Percentiles rank a stretch among this genome's conserved stretches.
Evolutionary conservation across 192 early-diverging fungal species (phyloP).

Genomic region (Linnemannia hyalina): DNA sequence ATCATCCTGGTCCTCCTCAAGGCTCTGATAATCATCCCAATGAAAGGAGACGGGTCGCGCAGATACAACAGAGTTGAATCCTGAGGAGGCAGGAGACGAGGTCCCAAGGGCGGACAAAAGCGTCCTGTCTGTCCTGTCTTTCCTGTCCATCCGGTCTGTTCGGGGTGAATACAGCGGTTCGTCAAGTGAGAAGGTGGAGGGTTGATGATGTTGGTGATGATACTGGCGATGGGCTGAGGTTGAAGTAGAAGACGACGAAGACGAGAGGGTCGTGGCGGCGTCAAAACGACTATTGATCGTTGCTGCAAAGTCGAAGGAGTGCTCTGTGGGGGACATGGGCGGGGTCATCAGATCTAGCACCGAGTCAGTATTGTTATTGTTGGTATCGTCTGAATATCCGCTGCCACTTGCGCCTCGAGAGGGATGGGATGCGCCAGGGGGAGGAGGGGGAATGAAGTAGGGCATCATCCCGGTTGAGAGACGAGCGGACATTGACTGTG

Average conservation of each 20-base stretch:
- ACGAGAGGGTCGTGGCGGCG: background rate
- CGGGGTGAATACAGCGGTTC: conserved; percentile 9
- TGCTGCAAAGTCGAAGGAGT: conserved; percentile 28
- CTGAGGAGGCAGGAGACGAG: background rate
- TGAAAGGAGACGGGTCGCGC: conserved; percentile 43
- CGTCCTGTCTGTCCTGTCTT: background rate
- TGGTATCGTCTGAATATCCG: background rate
- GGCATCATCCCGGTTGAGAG: conserved; percentile 51
- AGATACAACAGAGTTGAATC: conserved; percentile 9
- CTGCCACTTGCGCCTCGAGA: background rate
- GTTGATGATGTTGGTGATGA: background rate
- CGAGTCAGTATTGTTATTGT: background rate
- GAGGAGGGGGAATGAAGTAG: conserved; percentile 46
- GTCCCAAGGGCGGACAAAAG: background rate
- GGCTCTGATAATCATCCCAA: conserved; percentile 39
- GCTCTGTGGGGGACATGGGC: conserved; percentile 52
- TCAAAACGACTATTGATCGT: conserved; percentile 37
- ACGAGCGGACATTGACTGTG: conserved; percentile 41
- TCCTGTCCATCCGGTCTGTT: background rate
- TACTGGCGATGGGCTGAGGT: background rate
- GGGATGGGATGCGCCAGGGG: conserved; percentile 3
- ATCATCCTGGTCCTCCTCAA: conserved; percentile 29
- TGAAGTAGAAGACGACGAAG: conserved; percentile 12
- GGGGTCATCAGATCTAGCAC: conserved; percentile 45
- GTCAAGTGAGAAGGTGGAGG: background rate